Evolutionary conservation across 2,329 filamentous ascomycete genomes (phyloP).

Genomic region (Xylaria digitata): DNA sequence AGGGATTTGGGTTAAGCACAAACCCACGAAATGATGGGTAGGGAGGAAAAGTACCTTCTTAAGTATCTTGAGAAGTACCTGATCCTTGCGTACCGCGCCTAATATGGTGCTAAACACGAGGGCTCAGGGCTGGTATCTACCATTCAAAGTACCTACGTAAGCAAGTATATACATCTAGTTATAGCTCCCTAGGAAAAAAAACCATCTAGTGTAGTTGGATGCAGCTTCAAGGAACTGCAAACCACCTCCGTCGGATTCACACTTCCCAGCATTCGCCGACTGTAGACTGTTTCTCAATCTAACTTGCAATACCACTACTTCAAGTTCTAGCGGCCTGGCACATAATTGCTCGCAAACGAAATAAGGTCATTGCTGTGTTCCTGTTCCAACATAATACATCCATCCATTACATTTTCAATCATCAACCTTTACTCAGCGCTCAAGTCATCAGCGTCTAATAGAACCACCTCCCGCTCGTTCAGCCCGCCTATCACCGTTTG

Average conservation of each 20-base stretch:
- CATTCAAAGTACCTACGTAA: slow-evolving; percentile 1
- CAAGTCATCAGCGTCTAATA: slow-evolving; percentile 30
- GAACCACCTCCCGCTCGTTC: slow-evolving; percentile 16
- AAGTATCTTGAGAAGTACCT: background rate
- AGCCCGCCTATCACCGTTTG: background rate
- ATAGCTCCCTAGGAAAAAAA: slow-evolving; percentile 29
- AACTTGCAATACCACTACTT: background rate
- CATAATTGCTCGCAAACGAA: slow-evolving; percentile 13
- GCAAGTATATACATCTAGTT: slow-evolving; percentile 9
- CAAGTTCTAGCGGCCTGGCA: background rate
- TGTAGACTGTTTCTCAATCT: slow-evolving; percentile 12
- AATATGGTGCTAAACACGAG: background rate
- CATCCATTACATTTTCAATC: background rate
- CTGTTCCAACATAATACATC: slow-evolving; percentile 20
- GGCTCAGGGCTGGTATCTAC: slow-evolving; percentile 3
- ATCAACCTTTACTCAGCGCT: slow-evolving; percentile 7
- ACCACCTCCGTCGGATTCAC: slow-evolving; percentile 5
- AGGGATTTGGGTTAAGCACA: slow-evolving; percentile 2
- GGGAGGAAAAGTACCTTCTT: background rate
- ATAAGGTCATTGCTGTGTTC: background rate
- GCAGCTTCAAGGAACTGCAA: slow-evolving; percentile 23
- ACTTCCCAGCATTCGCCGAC: slow-evolving; percentile 1
- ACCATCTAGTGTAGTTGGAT: slow-evolving; percentile 8
- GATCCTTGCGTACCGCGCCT: background rate
- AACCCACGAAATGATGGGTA: slow-evolving; percentile 5